Conservation (phyloP, 208 protist genomes). For the Angomonas deanei region DNA sequence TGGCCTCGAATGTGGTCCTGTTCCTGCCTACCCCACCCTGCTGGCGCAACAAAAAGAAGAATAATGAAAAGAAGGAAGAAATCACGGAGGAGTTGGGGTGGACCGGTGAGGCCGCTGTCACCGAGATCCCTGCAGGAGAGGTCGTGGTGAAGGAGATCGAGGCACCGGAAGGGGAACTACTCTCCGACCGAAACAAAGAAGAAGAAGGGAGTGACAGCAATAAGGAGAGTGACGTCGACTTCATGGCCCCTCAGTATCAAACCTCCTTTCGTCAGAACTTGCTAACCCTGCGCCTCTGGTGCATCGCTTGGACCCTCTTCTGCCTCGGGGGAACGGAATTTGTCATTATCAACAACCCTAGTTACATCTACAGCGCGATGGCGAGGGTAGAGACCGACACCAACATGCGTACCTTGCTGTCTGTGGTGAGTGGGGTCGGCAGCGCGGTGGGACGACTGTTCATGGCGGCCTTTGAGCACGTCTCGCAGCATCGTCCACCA, state of each 20-base stretch:
- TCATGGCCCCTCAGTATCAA: too few relatives aligned
- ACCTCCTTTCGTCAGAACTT: slow-evolving; percentile 28
- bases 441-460: slow-evolving; percentile 26
- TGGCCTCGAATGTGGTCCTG: slow-evolving; percentile 9
- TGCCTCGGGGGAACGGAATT: slow-evolving; percentile 14
- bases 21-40: slow-evolving; percentile 18
- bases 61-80: neutral
- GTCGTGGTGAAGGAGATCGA: slow-evolving; percentile 17
- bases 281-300: slow-evolving; percentile 22
- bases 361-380: slow-evolving; percentile 27
- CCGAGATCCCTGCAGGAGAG: neutral
- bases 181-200: slow-evolving; percentile 6
- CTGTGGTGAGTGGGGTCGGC: slow-evolving; percentile 25
- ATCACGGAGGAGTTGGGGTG: neutral
- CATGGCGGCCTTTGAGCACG: too few relatives aligned
- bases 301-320: slow-evolving; percentile 18
- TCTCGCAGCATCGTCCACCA: too few relatives aligned
- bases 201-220: slow-evolving; percentile 12
- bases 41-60: neutral
- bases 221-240: too few relatives aligned
- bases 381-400: slow-evolving; percentile 6
- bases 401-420: slow-evolving; percentile 25
- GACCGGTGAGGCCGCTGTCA: neutral
- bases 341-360: slow-evolving; percentile 24
- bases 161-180: slow-evolving; percentile 23